Base-by-base conservation (phyloP, 2,329 filamentous ascomycete species). In the Botrytis deweyae region DNA sequence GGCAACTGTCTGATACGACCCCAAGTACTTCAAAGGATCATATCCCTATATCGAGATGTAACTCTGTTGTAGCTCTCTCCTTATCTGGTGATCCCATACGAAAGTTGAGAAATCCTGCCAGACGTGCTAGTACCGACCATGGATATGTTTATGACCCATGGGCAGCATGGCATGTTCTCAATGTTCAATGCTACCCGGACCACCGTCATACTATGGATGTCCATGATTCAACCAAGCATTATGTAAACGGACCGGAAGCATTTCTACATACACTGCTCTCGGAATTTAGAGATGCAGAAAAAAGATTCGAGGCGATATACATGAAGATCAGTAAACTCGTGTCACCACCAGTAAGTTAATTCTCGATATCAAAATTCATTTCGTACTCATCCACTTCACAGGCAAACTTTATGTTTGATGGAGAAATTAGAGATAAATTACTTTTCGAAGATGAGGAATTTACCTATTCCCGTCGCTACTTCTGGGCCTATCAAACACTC, bases 401-500 rank as follows among this genome's bases (percentile, higher is more conserved):
- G 84, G 82, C 83, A 7, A 83, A 87, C 44, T 90, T 90, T 79
- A 87, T 91, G 80, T 91, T 90, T 77, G 84, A 89, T 75, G 83
- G 83, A 58, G 83, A 84, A 33, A 81, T 89, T 8, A 84, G 89
- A 20, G 88, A 89, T 80, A 86, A 86, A 76, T 84, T 90, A 0
- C 83, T 90, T 1, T 90, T 90, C 76, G 88, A 91, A 79, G 88
- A 90, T 78, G 84, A 85, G 70, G 81, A 88, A 72, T 90, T 89
- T 77, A 90, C 88, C 1, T 90, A 88, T 0, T 72, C 69, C n/a
- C 59, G 69, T 20, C 85, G 88, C 25, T 90, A 90, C 77, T 90
- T 90, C 78, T 90, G 88, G 86, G 88, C 87, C 0, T 89, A 87
- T 77, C 88, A 90, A 80, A 88, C 88, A 4, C 84, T 90, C 5